These are phyloP conservation scores for Starmerella potacharoeniae DNA, from an alignment of 805 yeast species.

Conservation along the genomic window DNA sequence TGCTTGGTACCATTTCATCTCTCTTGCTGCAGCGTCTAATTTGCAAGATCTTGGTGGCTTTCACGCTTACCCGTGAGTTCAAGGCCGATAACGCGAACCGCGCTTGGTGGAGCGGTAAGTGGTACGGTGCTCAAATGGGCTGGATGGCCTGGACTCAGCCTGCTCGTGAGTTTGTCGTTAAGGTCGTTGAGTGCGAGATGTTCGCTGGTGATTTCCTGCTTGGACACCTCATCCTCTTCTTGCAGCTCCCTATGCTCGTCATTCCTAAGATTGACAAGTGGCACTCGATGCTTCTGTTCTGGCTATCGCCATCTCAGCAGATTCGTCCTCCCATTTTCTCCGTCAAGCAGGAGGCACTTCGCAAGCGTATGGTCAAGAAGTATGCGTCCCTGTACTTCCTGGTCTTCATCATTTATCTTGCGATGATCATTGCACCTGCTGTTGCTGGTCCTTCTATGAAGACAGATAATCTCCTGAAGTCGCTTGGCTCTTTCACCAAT, in stretches of 20 bases:
- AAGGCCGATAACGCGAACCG: slow-evolving; percentile 90
- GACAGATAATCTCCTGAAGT: slow-evolving; percentile 27
- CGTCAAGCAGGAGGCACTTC: slow-evolving; percentile 85
- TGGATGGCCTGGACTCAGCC: slow-evolving; percentile 94
- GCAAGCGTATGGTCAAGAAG: slow-evolving; percentile 95
- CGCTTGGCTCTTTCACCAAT: slow-evolving; percentile 28
- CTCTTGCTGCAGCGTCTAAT: slow-evolving; percentile 78
- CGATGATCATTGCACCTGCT: slow-evolving; percentile 83
- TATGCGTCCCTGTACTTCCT: slow-evolving; percentile 72
- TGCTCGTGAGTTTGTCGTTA: slow-evolving; percentile 86
- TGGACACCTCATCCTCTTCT: slow-evolving; percentile 79
- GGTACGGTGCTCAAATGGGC: slow-evolving; percentile 93
- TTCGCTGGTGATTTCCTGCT: slow-evolving; percentile 93
- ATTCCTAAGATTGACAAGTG: slow-evolving; percentile 88
- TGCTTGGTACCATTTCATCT: slow-evolving; percentile 75
- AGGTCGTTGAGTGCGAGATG: slow-evolving; percentile 85
- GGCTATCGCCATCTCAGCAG: slow-evolving; percentile 95
- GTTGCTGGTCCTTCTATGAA: slow-evolving; percentile 55
- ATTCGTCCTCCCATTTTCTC: slow-evolving; percentile 97
- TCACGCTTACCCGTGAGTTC: slow-evolving; percentile 84
- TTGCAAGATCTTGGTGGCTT: slow-evolving; percentile 70
- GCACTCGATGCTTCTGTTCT: slow-evolving; percentile 97
- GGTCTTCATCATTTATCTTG: slow-evolving; percentile 58
- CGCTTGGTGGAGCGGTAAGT: slow-evolving; percentile 99
- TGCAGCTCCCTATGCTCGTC: slow-evolving; percentile 75